Conservation (phyloP, 2,329 filamentous ascomycete genomes). For the Fusarium sacchari region DNA sequence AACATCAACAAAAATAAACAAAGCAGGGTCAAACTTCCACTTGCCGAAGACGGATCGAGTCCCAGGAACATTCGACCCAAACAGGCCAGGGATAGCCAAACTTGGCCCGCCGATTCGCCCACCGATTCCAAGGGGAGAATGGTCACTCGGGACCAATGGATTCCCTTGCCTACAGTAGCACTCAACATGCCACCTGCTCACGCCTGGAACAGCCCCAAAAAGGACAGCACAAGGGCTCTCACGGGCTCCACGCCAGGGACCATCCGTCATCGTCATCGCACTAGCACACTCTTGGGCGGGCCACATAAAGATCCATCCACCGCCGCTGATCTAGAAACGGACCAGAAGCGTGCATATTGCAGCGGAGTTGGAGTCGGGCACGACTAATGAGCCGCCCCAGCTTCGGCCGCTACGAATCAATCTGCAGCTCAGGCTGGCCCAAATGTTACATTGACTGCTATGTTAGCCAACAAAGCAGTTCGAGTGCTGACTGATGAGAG, state of each 20-base stretch:
- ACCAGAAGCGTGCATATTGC: constrained; percentile 44
- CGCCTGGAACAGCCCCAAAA: constrained; percentile 15
- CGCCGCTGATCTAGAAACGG: constrained; percentile 47
- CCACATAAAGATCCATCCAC: constrained; percentile 38
- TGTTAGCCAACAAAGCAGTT: constrained; percentile 17
- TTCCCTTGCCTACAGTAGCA: constrained; percentile 7
- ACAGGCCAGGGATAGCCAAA: constrained; percentile 35
- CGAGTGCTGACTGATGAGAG: constrained; percentile 13
- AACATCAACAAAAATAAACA: constrained; percentile 18
- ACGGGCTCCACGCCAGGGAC: constrained; percentile 27
- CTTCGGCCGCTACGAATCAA: constrained; percentile 42
- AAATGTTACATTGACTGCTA: neutral
- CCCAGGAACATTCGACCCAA: constrained; percentile 37
- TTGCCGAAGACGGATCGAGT: constrained; percentile 33
- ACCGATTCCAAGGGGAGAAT: constrained; percentile 34
- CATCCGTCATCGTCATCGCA: constrained; percentile 31
- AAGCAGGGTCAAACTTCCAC: constrained; percentile 17
- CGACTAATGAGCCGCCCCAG: constrained; percentile 44
- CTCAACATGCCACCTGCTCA: constrained; percentile 18
- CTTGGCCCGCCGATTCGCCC: constrained; percentile 28
- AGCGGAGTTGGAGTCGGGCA: constrained; percentile 33
- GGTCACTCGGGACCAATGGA: constrained; percentile 20
- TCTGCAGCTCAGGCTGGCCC: constrained; percentile 35
- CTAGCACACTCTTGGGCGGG: constrained; percentile 26
- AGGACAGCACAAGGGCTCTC: constrained; percentile 16